Conservation (phyloP, 2,329 filamentous ascomycete genomes). For the Fulvia fulva region DNA sequence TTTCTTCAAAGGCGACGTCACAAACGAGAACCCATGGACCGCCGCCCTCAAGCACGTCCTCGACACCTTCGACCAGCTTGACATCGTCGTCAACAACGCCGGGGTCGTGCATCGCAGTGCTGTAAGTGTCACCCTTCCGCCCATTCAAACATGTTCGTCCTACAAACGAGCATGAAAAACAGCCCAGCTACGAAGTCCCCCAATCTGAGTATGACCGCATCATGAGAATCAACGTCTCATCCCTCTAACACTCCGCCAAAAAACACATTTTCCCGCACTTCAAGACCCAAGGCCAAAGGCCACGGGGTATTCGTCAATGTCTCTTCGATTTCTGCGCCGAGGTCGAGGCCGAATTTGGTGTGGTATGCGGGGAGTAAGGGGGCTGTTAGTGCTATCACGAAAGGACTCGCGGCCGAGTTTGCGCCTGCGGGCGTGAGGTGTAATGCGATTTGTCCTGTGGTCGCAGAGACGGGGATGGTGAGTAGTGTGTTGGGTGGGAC, state of each 20-base stretch:
- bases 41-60: constrained; percentile 23
- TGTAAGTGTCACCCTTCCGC: constrained; percentile 8
- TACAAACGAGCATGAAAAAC: constrained; percentile 1
- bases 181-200: constrained; percentile 29
- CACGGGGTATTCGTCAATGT: constrained; percentile 30
- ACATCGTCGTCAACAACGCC: constrained; percentile 29
- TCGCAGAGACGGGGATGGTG: constrained; percentile 31
- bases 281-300: constrained; percentile 3
- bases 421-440: constrained; percentile 23
- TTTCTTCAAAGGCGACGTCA: constrained; percentile 25
- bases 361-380: constrained; percentile 31
- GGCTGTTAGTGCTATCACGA: constrained; percentile 25
- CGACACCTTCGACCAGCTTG: constrained; percentile 22
- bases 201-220: constrained; percentile 32
- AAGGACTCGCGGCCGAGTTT: constrained; percentile 28
- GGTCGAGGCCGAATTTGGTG: constrained; percentile 27
- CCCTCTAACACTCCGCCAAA: constrained; percentile 31
- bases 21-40: constrained; percentile 26
- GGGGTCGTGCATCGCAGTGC: constrained; percentile 21
- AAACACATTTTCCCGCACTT: constrained; percentile 32
- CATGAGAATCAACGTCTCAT: constrained; percentile 33
- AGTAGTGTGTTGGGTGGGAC: constrained; percentile 20
- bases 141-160: too few species aligned
- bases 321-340: constrained; percentile 24
- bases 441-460: constrained; percentile 28